Conservation (phyloP, 2,329 filamentous ascomycete genomes). For the Cyphellophora attinorum region DNA sequence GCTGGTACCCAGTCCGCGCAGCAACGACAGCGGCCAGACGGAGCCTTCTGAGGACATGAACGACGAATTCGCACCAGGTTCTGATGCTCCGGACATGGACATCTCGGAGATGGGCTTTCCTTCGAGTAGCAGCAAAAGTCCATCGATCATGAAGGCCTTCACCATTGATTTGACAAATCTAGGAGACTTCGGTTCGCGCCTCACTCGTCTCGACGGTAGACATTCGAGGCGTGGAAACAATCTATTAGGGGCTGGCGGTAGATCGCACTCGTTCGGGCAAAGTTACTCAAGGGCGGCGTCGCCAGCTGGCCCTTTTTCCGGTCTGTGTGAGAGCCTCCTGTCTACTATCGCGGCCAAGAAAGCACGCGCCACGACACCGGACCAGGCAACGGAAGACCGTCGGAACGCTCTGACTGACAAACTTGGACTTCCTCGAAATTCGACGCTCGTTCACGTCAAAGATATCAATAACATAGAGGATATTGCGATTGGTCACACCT, state of each 20-base stretch:
- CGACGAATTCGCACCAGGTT: not conserved
- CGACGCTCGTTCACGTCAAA: conserved; percentile 63
- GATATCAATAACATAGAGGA: conserved; percentile 73
- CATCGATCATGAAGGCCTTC: conserved; percentile 12
- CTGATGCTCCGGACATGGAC: conserved; percentile 14
- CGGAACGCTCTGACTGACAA: not conserved
- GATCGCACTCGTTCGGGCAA: not conserved
- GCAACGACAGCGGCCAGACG: too few relatives aligned
- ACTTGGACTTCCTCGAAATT: not conserved
- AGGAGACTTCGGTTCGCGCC: not conserved
- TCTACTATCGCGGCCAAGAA: not conserved
- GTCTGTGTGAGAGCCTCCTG: not conserved
- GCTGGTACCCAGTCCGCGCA: conserved; percentile 6
- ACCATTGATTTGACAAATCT: conserved; percentile 12
- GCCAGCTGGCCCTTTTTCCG: not conserved
- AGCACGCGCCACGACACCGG: too few relatives aligned
- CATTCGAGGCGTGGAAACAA: too few relatives aligned
- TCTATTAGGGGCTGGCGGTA: too few relatives aligned
- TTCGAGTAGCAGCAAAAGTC: conserved; percentile 10
- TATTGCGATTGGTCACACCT: conserved; percentile 51
- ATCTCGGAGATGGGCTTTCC: conserved; percentile 13
- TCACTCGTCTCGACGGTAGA: too few relatives aligned
- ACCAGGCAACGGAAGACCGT: not conserved
- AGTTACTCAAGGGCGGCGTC: not conserved
- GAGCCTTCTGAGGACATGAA: not conserved